These are phyloP conservation scores for Lactuca saligna DNA, from an alignment of 129 eudicot genomes.

Conservation along the genomic window DNA sequence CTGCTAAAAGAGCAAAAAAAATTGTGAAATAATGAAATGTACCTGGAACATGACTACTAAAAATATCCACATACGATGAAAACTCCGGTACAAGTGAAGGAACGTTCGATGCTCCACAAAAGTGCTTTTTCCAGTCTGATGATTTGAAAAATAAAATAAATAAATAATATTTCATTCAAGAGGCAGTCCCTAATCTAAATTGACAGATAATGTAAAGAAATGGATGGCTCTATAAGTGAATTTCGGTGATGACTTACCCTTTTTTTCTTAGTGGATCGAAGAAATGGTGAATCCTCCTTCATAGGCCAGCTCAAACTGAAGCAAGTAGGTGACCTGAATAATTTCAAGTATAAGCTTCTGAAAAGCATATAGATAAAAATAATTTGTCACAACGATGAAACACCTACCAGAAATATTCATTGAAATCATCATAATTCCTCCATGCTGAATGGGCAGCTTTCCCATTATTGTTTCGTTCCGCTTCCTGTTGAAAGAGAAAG, in stretches of 20 bases:
- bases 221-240: slow-evolving; percentile 1
- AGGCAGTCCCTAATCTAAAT: no score
- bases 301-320: slow-evolving; percentile 85
- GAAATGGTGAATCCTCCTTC: slow-evolving; percentile 70
- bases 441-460: slow-evolving; percentile 95
- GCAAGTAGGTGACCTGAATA: slow-evolving; percentile 85
- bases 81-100: slow-evolving; percentile 94
- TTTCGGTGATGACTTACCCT: slow-evolving; percentile 60
- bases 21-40: neutral
- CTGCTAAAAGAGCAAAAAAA: neutral
- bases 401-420: slow-evolving; percentile 90
- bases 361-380: neutral
- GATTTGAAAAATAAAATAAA: slow-evolving; percentile 10
- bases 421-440: slow-evolving; percentile 97
- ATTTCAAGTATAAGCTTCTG: slow-evolving; percentile 22
- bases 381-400: neutral
- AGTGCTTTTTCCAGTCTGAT: slow-evolving; percentile 88
- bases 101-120: slow-evolving; percentile 97
- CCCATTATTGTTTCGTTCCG: slow-evolving; percentile 69
- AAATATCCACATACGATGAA: slow-evolving; percentile 98
- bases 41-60: slow-evolving; percentile 96
- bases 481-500: slow-evolving; percentile 63
- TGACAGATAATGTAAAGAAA: neutral
- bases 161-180: neutral
- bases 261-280: slow-evolving; percentile 52